Base-by-base conservation (phyloP, 805 yeast genomes). In the Saccharomycopsis fermentans region DNA sequence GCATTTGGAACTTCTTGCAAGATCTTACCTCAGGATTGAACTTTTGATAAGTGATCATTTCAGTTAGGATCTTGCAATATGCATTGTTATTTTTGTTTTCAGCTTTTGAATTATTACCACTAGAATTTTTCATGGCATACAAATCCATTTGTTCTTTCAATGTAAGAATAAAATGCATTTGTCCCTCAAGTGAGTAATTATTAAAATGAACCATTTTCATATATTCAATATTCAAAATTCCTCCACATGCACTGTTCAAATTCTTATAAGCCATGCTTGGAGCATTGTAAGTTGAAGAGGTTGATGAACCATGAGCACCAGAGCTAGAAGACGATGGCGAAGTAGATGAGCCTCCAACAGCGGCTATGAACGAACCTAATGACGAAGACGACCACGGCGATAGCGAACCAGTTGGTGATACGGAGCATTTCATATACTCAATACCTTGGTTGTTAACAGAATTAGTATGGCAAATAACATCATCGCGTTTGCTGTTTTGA, bases 231-330 rank as follows among this genome's bases (percentile, higher is more conserved):
- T 54, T 59, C 37, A 59, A 17, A 21, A 55, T 52, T 1, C 62
- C 62, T 29, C 62, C 62, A 29, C 48, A 12, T 12, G 55, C 19
- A 16, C 60, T 52, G 21, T 60, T 48, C 16, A 55, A 24, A 29
- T 52, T 51, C 37, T 58, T 60, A n/a, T 26, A 26, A 4, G 12
- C 36, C 52, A 17, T 24, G 12, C 50, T 43, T 43, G 48, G 14
- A 4, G 29, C 29, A 43, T 8, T 21, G 12, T 14, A 43, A 1
- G 29, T 8, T 8, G 50, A 43, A 4, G 50, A 19, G 1, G 50
- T 24, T 6, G 50, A 43, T 5, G 16, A 12, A 21, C 47, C 47
- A 26, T 21, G 21, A 11, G 50, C 50, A 43, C 29, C 29, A 21
- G 50, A 43, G 11, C 29, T 43, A 16, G 50, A 11, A 19, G 50